phyloP scores from a whole-genome alignment of 163 green algal genomes.

The Trebouxia gelatinosa region DNA sequence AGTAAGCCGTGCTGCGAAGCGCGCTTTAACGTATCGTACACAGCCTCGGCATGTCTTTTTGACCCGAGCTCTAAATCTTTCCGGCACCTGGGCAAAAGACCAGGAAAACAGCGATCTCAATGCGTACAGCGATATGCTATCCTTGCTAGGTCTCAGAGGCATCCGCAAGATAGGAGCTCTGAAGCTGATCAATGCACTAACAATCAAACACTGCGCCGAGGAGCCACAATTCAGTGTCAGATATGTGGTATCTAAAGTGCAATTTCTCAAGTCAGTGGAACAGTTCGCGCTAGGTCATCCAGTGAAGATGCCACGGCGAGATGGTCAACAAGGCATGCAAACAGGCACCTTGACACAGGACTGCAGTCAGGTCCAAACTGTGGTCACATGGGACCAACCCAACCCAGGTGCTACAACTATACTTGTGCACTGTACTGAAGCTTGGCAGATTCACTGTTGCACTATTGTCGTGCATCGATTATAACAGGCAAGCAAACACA shows the following conservation, averaged over 20 bases:
- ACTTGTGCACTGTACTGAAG: neutral
- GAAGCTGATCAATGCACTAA: slow-evolving; percentile 5
- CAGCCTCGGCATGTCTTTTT: too few species aligned
- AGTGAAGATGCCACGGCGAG: neutral
- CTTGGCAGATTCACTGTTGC: neutral
- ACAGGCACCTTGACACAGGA: neutral
- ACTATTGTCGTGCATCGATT: neutral
- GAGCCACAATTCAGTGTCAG: neutral
- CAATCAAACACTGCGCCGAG: neutral
- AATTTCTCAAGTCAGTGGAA: slow-evolving; percentile 2
- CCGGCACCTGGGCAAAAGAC: slow-evolving; percentile 12
- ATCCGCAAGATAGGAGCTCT: neutral
- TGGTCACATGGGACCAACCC: neutral
- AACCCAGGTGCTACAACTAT: too few species aligned
- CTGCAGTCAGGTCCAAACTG: neutral
- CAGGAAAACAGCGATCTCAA: neutral
- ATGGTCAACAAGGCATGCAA: slow-evolving; percentile 1
- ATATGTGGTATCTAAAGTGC: slow-evolving; percentile 3
- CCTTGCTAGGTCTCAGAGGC: neutral
- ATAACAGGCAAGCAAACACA: too few species aligned
- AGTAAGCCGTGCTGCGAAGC: too few species aligned
- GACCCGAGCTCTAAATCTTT: too few species aligned
- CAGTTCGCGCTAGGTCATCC: neutral
- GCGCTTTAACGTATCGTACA: too few species aligned
- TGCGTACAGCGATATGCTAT: neutral